Percentiles rank a stretch among this genome's conserved stretches.
These are phyloP conservation scores for Chytridium lagenaria DNA, from an alignment of 371 early-diverging fungal species.

Conservation along the genomic window DNA sequence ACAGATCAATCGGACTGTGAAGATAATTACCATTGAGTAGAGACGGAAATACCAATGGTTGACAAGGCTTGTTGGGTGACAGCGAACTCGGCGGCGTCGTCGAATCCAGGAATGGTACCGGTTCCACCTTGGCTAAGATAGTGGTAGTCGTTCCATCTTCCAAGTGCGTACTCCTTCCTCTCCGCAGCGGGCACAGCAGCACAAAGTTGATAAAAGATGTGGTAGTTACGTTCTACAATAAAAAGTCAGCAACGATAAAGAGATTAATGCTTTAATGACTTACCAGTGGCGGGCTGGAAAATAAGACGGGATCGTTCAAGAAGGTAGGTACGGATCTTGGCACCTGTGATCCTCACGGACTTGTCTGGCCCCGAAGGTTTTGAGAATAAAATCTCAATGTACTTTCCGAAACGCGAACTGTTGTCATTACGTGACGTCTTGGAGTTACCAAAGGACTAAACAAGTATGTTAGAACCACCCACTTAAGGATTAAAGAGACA, in stretches of 20 bases:
- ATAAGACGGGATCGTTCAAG: slow-evolving; percentile 95
- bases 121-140: slow-evolving; percentile 86
- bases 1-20: not conserved
- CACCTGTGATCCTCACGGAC: slow-evolving; percentile 85
- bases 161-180: slow-evolving; percentile 77
- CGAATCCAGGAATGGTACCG: slow-evolving; percentile 81
- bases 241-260: not conserved
- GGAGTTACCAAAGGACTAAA: slow-evolving; percentile 96
- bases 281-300: slow-evolving; percentile 77
- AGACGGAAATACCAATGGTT: slow-evolving; percentile 82
- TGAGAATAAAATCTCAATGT: slow-evolving; percentile 81
- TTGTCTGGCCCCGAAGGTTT: slow-evolving; percentile 58
- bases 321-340: slow-evolving; percentile 94
- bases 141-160: slow-evolving; percentile 73
- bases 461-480: not conserved
- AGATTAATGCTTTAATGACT: not conserved
- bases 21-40: slow-evolving; percentile 70
- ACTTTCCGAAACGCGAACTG: slow-evolving; percentile 98
- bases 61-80: slow-evolving; percentile 83
- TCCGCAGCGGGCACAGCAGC: slow-evolving; percentile 84
- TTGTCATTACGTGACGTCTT: slow-evolving; percentile 99
- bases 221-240: slow-evolving; percentile 87
- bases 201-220: slow-evolving; percentile 98
- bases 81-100: slow-evolving; percentile 89
- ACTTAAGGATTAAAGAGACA: not conserved